These are phyloP conservation scores for Piromyces finnis DNA, from an alignment of 192 early-diverging fungal genomes.

Conservation along the genomic window DNA sequence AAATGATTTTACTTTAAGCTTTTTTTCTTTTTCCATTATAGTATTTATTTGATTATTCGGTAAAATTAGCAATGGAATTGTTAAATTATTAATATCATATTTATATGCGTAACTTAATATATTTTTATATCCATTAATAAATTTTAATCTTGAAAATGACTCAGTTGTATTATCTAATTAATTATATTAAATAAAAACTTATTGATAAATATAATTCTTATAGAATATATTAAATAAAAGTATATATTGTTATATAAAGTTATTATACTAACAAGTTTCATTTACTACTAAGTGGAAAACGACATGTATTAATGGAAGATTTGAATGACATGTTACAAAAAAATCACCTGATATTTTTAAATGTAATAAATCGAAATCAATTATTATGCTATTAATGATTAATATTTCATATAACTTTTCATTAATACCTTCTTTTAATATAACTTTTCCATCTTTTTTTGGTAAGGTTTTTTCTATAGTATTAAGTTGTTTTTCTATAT, in stretches of 20 bases:
- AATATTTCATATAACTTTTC: too few species aligned
- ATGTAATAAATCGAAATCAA: neutral
- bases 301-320: constrained; percentile 48
- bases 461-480: constrained; percentile 27
- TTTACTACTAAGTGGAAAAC: constrained; percentile 57
- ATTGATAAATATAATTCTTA: too few species aligned
- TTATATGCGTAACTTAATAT: constrained; percentile 36
- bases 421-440: constrained; percentile 38
- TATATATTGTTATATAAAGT: too few species aligned
- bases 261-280: constrained; percentile 24
- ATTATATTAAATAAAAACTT: too few species aligned
- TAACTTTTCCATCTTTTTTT: constrained; percentile 2
- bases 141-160: constrained; percentile 1
- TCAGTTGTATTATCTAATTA: neutral
- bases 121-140: constrained; percentile 38
- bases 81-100: constrained; percentile 40
- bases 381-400: too few species aligned
- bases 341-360: constrained; percentile 44
- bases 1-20: neutral
- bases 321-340: constrained; percentile 57
- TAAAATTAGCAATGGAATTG: constrained; percentile 45
- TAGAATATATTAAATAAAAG: too few species aligned
- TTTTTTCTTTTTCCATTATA: neutral
- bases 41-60: constrained; percentile 12
- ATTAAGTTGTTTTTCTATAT: constrained; percentile 41